A percentile compares a stretch with the other conserved stretches of the same genome.
Evolutionary conservation across 1,284 basidiomycete species (phyloP).

Genomic region (Malassezia caprae): DNA sequence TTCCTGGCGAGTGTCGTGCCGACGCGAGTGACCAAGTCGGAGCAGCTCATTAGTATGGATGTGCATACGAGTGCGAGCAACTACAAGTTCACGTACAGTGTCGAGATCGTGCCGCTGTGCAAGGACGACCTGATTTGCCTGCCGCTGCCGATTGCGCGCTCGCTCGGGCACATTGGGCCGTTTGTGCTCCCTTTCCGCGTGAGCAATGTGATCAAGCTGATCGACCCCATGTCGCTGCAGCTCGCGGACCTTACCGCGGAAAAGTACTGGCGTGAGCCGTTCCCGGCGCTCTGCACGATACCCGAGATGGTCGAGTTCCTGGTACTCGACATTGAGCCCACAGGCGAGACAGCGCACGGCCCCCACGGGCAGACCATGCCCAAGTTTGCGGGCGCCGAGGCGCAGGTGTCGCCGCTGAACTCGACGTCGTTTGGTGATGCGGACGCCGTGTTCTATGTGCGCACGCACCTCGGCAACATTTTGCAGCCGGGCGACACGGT

Average conservation of each 20-base stretch:
- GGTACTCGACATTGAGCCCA: constrained; percentile 78
- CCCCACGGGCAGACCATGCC: constrained; percentile 25
- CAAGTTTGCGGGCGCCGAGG: constrained; percentile 59
- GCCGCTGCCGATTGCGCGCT: constrained; percentile 67
- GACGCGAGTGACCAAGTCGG: constrained; percentile 74
- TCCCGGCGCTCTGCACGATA: constrained; percentile 69
- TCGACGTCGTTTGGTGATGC: constrained; percentile 55
- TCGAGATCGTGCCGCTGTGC: constrained; percentile 92
- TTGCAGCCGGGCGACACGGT: constrained; percentile 90
- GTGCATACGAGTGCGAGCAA: constrained; percentile 85
- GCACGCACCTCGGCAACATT: constrained; percentile 88
- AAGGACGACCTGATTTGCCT: constrained; percentile 94
- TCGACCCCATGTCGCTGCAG: constrained; percentile 80
- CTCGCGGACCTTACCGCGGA: constrained; percentile 66
- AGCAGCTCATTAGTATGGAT: constrained; percentile 84
- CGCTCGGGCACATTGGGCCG: constrained; percentile 75
- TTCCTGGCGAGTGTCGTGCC: constrained; percentile 82
- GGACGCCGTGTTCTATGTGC: constrained; percentile 83
- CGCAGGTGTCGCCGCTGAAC: constrained; percentile 77
- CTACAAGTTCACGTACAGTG: constrained; percentile 95
- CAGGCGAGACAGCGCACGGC: constrained; percentile 35
- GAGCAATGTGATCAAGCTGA: constrained; percentile 78
- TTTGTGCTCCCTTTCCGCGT: constrained; percentile 79
- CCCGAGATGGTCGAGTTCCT: constrained; percentile 88
- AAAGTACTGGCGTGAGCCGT: constrained; percentile 84